Evolutionary conservation across 768 basidiomycete species (phyloP).

Genomic region (Pleurotus eryngii): DNA sequence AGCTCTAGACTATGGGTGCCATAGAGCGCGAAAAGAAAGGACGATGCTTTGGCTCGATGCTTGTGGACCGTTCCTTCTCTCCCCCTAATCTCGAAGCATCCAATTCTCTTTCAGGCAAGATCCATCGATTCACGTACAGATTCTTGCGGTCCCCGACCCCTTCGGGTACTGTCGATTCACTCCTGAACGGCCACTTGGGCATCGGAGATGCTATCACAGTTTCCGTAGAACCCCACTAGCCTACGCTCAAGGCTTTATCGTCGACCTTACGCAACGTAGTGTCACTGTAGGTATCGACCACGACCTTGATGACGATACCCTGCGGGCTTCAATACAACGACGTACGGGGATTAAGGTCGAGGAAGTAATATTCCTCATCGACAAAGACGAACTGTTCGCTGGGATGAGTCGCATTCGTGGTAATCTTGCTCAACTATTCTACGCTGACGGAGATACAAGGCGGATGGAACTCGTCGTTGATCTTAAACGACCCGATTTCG

Average conservation of each 20-base stretch:
- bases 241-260: slow-evolving; percentile 78
- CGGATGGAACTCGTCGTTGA: slow-evolving; percentile 81
- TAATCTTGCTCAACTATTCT: slow-evolving; percentile 88
- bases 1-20: slow-evolving; percentile 91
- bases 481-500: slow-evolving; percentile 65
- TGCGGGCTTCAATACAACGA: slow-evolving; percentile 27
- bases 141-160: slow-evolving; percentile 42
- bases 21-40: slow-evolving; percentile 76
- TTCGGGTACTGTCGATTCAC: slow-evolving; percentile 22
- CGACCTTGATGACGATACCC: slow-evolving; percentile 48
- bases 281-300: slow-evolving; percentile 86
- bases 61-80: slow-evolving; percentile 46
- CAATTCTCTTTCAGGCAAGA: slow-evolving; percentile 36
- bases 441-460: slow-evolving; percentile 65
- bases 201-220: slow-evolving; percentile 81
- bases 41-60: slow-evolving; percentile 82
- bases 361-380: slow-evolving; percentile 71
- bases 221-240: slow-evolving; percentile 86
- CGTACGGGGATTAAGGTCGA: slow-evolving; percentile 3
- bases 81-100: slow-evolving; percentile 14
- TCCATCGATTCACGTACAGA: slow-evolving; percentile 77
- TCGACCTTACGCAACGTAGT: slow-evolving; percentile 59
- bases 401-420: slow-evolving; percentile 88
- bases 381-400: slow-evolving; percentile 87
- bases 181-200: slow-evolving; percentile 78